Evolutionary conservation across 768 basidiomycete species (phyloP).

Genomic region (Artomyces pyxidatus): DNA sequence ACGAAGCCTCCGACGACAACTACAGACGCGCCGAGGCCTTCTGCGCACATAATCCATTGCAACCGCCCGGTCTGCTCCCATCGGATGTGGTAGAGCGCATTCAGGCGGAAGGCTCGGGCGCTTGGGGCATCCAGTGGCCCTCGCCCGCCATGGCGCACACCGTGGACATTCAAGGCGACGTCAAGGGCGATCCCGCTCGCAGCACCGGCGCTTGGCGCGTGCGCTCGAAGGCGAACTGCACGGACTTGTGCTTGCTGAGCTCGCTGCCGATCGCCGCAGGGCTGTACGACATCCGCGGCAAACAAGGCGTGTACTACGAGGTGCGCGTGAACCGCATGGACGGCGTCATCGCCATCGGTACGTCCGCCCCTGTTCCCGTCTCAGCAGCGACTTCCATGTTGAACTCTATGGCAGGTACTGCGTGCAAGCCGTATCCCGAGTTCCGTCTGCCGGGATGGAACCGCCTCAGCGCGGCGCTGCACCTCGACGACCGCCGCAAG

Average conservation of each 20-base stretch:
- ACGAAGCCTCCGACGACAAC: constrained; percentile 52
- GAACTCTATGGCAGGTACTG: constrained; percentile 38
- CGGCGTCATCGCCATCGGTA: constrained; percentile 54
- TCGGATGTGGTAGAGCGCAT: constrained; percentile 48
- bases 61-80: constrained; percentile 39
- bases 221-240: constrained; percentile 33
- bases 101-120: constrained; percentile 33
- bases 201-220: constrained; percentile 32
- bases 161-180: constrained; percentile 23
- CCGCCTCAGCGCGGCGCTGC: constrained; percentile 52
- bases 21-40: constrained; percentile 44
- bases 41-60: constrained; percentile 33
- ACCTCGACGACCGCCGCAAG: constrained; percentile 65
- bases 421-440: constrained; percentile 55
- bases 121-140: constrained; percentile 46
- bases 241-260: constrained; percentile 48
- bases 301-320: constrained; percentile 58
- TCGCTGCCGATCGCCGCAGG: constrained; percentile 53
- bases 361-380: constrained; percentile 8
- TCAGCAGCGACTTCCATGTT: neutral
- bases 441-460: constrained; percentile 72
- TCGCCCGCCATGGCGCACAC: constrained; percentile 34
- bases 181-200: constrained; percentile 24
- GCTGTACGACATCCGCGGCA: constrained; percentile 46
- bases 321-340: constrained; percentile 48